Evolutionary conservation across 129 eudicot genomes (phyloP).

Genomic region (Rutidosis leptorrhynchoides): DNA sequence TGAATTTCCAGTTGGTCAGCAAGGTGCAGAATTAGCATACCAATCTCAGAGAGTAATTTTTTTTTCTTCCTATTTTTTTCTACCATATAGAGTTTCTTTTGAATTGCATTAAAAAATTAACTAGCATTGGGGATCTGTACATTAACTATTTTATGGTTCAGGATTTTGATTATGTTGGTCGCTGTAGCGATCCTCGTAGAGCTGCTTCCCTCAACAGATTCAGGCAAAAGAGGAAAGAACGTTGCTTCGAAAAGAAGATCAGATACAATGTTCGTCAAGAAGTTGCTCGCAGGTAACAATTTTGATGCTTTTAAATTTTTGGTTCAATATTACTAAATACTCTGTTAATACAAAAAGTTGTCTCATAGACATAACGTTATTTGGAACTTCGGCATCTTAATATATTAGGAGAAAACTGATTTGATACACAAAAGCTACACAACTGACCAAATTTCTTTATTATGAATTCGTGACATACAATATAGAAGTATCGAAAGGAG

Average conservation of each 20-base stretch:
- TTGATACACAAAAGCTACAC: neutral
- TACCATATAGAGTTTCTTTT: neutral
- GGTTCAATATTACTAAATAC: too few species aligned
- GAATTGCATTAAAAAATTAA: neutral
- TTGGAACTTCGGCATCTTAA: slow-evolving; percentile 10
- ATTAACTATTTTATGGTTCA: slow-evolving; percentile 15
- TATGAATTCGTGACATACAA: neutral
- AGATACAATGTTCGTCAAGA: slow-evolving; percentile 72
- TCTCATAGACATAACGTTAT: neutral
- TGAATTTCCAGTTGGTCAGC: slow-evolving; percentile 39
- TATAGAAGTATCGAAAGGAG: slow-evolving; percentile 7
- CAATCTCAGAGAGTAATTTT: slow-evolving; percentile 44
- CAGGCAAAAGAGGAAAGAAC: slow-evolving; percentile 58
- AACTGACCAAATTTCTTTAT: slow-evolving; percentile 1
- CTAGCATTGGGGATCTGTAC: neutral
- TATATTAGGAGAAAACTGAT: too few species aligned
- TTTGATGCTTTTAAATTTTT: neutral
- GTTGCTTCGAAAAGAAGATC: slow-evolving; percentile 74
- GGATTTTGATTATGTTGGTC: slow-evolving; percentile 37
- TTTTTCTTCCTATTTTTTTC: too few species aligned
- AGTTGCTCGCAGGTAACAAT: slow-evolving; percentile 62
- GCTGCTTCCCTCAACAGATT: slow-evolving; percentile 59
- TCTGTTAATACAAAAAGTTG: neutral
- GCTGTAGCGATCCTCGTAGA: slow-evolving; percentile 58
- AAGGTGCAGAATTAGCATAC: slow-evolving; percentile 37